These are phyloP conservation scores for Pseudocercospora crystallina DNA, from an alignment of 2,329 filamentous ascomycete species.

Conservation along the genomic window DNA sequence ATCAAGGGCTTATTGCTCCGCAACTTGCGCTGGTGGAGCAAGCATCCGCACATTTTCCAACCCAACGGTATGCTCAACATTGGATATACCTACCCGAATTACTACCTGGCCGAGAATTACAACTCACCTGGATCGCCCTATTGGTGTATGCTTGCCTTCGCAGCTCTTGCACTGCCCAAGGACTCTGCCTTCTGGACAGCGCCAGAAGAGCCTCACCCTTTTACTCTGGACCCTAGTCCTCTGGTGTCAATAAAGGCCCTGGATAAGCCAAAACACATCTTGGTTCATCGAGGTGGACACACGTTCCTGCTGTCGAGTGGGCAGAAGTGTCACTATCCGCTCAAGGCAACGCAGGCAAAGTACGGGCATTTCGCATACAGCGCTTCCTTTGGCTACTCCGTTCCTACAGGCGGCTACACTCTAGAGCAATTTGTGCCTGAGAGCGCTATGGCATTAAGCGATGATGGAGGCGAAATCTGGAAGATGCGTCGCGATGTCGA, in stretches of 20 bases:
- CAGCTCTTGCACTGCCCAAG: conserved; percentile 67
- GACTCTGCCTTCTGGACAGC: conserved; percentile 74
- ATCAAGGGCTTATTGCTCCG: conserved; percentile 74
- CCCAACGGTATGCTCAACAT: conserved; percentile 72
- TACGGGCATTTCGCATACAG: conserved; percentile 79
- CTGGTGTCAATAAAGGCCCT: conserved; percentile 63
- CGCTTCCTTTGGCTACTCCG: conserved; percentile 73
- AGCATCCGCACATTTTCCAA: conserved; percentile 71
- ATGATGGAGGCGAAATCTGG: conserved; percentile 77
- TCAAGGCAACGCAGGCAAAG: conserved; percentile 79
- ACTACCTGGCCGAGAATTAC: conserved; percentile 81
- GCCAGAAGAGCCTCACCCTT: conserved; percentile 56
- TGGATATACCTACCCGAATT: conserved; percentile 77
- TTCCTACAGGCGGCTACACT: conserved; percentile 72
- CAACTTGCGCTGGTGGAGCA: conserved; percentile 78
- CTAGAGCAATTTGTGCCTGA: conserved; percentile 76
- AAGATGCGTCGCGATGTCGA: conserved; percentile 70
- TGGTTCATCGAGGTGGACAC: conserved; percentile 66
- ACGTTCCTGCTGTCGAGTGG: conserved; percentile 74
- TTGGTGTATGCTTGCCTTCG: conserved; percentile 78
- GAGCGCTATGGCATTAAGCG: conserved; percentile 72
- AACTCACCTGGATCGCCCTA: conserved; percentile 73
- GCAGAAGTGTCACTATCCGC: conserved; percentile 78
- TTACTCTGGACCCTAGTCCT: conserved; percentile 49
- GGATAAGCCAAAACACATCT: conserved; percentile 70